Evolutionary conservation across 371 early-diverging fungal genomes (phyloP), one percentile per base, ranked within the genome.

Genomic region (Rhizopus microsporus): DNA sequence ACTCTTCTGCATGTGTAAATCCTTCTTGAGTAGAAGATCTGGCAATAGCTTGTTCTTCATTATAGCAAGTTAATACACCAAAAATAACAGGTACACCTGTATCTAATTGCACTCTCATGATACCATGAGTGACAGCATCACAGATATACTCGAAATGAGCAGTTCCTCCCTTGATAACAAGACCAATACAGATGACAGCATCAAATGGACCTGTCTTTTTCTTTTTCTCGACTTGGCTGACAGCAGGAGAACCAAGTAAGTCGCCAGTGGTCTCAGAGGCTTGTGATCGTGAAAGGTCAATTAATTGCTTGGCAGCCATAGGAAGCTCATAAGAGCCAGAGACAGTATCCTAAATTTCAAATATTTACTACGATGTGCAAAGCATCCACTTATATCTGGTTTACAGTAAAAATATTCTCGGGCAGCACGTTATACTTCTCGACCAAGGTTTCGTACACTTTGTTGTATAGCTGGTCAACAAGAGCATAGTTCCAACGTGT

Each of bases 91-190:
- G 99, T 3, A 88, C 82, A 4, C 86, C 84, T 0, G 91, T 84
- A 57, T 96, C 94, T 53, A 98, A 73, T 10, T 93, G 91, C 16
- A 97, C 95, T 23, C 89, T 82, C 93, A 96, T 96, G 35, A 97
- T 73, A 2, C 94, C 97, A 35, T 94, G 91, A 51, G 87, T 85
- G 3, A 90, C 89, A 5, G 97, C 91, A 54, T 95, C 95, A 43
- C 91, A 86, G 54, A 98, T 98, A 72, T 98, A 98, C 74, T 97
- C 98, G 82, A 96, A 98, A 65, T 98, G 98, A 87, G 94, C 93
- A 39, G 98, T 98, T 52, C 83, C 83, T 46, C 98, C 98, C 85
- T 96, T 98, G 83, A 98, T 96, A 51, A 98, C 87, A 29, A 96
- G 90, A 43, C 98, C 98, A 63, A 98, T 87, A 57, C 91, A 87